Conservation (phyloP, 2,329 filamentous ascomycete genomes). For the Colletotrichum filicis region DNA sequence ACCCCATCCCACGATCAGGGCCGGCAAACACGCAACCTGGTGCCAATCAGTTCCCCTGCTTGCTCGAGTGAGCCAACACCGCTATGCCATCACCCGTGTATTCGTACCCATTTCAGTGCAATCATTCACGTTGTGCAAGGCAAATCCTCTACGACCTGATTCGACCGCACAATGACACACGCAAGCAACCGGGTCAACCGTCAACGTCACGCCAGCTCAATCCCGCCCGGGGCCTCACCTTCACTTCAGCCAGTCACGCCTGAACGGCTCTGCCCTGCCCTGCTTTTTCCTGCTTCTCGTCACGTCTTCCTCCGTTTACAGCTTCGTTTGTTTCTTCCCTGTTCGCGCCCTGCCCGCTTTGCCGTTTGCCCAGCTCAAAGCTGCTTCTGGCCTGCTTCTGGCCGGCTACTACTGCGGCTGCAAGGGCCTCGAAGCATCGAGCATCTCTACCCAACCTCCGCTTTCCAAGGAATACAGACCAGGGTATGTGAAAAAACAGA, state of each 20-base stretch:
- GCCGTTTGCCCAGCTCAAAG: background rate
- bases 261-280: slow-evolving; percentile 2
- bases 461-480: slow-evolving; percentile 25
- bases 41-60: slow-evolving; percentile 22
- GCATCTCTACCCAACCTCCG: slow-evolving; percentile 33
- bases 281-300: slow-evolving; percentile 11
- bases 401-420: slow-evolving; percentile 9
- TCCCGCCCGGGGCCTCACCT: background rate
- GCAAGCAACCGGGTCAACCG: background rate
- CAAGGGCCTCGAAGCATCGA: slow-evolving; percentile 3
- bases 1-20: slow-evolving; percentile 30
- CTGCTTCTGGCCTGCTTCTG: background rate
- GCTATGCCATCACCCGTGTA: slow-evolving; percentile 29
- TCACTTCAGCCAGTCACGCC: background rate
- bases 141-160: background rate
- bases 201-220: slow-evolving; percentile 25
- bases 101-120: background rate
- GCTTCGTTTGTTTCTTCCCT: background rate
- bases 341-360: background rate
- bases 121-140: slow-evolving; percentile 14
- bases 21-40: slow-evolving; percentile 32
- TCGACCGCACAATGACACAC: slow-evolving; percentile 12
- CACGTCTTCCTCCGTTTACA: background rate
- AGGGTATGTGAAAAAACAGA: background rate
- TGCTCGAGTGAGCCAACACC: slow-evolving; percentile 12